Evolutionary conservation across 345 rosid species (phyloP).

Genomic region (Raphanus sativus): DNA sequence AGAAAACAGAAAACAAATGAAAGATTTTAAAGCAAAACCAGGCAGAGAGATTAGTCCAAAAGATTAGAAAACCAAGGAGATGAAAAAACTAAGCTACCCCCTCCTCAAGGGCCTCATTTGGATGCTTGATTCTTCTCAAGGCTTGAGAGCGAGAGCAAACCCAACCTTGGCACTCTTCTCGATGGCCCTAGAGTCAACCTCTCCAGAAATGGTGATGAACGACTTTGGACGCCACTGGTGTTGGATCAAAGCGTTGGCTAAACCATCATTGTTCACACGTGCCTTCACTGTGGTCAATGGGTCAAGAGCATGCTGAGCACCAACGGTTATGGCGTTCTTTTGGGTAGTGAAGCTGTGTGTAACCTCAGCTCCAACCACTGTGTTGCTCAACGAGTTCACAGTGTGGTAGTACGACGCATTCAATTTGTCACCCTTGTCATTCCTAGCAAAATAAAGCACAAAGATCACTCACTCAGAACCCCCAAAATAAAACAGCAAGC

Average conservation of each 20-base stretch:
- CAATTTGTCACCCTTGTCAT: constrained; percentile 73
- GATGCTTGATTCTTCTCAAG: constrained; percentile 44
- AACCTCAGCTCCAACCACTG: constrained; percentile 97
- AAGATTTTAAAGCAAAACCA: constrained; percentile 23
- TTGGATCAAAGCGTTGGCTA: constrained; percentile 86
- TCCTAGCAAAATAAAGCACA: constrained; percentile 43
- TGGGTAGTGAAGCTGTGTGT: constrained; percentile 77
- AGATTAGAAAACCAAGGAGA: not conserved
- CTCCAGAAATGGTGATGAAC: constrained; percentile 81
- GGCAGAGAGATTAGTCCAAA: constrained; percentile 18
- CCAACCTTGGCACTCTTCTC: constrained; percentile 96
- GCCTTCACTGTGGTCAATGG: constrained; percentile 90
- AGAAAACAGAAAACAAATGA: constrained; percentile 25
- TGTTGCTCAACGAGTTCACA: constrained; percentile 74
- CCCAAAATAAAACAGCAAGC: not conserved
- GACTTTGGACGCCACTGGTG: constrained; percentile 96
- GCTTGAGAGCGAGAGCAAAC: constrained; percentile 83
- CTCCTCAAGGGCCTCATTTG: constrained; percentile 24
- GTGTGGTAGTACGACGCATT: constrained; percentile 89
- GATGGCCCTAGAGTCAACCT: constrained; percentile 83
- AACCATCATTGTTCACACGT: constrained; percentile 81
- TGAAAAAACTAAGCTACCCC: constrained; percentile 31
- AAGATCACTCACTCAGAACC: not conserved
- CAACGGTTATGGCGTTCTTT: constrained; percentile 75
- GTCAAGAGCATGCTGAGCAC: constrained; percentile 86